Evolutionary conservation across 169 alveolate species (phyloP).

Genomic region (Eimeria necatrix): DNA sequence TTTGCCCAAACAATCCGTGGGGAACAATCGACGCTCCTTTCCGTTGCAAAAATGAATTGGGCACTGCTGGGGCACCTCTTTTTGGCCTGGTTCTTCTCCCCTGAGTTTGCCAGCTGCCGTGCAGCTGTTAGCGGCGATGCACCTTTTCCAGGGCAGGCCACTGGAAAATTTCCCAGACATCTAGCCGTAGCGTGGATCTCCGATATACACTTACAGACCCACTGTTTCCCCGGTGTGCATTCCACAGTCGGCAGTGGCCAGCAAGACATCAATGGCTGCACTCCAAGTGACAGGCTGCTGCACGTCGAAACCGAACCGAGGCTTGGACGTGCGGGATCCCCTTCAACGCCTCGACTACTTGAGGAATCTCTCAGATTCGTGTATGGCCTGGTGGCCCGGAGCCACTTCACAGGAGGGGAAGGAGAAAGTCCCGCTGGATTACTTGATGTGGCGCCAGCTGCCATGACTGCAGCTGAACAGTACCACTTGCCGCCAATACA

Average conservation of each 20-base stretch:
- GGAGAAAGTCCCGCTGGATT: neutral
- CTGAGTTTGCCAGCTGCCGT: neutral
- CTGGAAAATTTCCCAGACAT: neutral
- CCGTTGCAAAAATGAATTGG: neutral
- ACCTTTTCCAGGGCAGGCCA: neutral
- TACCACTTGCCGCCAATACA: slow-evolving; percentile 54
- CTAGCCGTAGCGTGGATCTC: slow-evolving; percentile 41
- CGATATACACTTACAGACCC: slow-evolving; percentile 32
- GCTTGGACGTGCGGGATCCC: slow-evolving; percentile 24
- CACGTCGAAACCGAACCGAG: slow-evolving; percentile 18
- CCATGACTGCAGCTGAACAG: neutral
- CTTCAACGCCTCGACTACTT: neutral
- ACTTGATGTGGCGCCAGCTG: neutral
- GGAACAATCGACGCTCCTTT: too few species aligned
- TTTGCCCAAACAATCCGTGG: too few species aligned
- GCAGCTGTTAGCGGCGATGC: neutral
- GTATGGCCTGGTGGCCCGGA: slow-evolving; percentile 11
- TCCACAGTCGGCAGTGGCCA: neutral
- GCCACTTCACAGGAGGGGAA: slow-evolving; percentile 5
- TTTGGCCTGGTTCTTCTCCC: neutral
- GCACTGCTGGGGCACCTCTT: neutral
- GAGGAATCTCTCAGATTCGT: slow-evolving; percentile 2
- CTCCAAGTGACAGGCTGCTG: neutral
- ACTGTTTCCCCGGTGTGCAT: neutral
- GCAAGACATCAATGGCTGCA: neutral